phyloP scores from a whole-genome alignment of 257 asterid species.

The Capsicum pubescens region DNA sequence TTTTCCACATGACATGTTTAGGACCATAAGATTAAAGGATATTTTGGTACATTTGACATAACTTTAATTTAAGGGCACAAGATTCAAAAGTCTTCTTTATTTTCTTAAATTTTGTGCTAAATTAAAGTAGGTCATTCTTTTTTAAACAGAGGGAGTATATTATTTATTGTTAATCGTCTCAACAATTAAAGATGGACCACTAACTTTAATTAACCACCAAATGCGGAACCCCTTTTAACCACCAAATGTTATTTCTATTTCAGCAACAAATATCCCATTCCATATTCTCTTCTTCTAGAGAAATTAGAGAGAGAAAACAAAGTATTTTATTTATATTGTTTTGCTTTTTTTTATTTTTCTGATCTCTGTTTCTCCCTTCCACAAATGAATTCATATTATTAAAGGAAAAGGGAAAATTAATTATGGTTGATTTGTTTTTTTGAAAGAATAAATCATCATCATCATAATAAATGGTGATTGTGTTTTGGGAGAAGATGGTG shows the following conservation, averaged over 20 bases:
- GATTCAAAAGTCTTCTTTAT: too few relatives aligned
- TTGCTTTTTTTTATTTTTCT: neutral
- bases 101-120: too few relatives aligned
- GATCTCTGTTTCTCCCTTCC: neutral
- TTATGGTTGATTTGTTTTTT: neutral
- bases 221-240: neutral
- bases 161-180: too few relatives aligned
- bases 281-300: neutral
- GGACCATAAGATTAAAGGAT: too few relatives aligned
- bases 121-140: too few relatives aligned
- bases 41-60: too few relatives aligned
- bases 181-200: too few relatives aligned
- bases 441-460: slow-evolving; percentile 28
- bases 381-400: neutral
- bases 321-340: neutral
- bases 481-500: slow-evolving; percentile 53
- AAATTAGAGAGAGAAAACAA: neutral
- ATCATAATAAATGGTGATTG: slow-evolving; percentile 24
- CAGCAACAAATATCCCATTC: neutral
- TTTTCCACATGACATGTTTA: too few relatives aligned
- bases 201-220: neutral
- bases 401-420: neutral
- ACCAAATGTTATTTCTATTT: neutral
- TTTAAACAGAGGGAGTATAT: too few relatives aligned
- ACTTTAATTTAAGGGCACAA: too few relatives aligned